Evolutionary conservation across 306 rosid genomes (phyloP).

Genomic region (Prinsepia uniflora): DNA sequence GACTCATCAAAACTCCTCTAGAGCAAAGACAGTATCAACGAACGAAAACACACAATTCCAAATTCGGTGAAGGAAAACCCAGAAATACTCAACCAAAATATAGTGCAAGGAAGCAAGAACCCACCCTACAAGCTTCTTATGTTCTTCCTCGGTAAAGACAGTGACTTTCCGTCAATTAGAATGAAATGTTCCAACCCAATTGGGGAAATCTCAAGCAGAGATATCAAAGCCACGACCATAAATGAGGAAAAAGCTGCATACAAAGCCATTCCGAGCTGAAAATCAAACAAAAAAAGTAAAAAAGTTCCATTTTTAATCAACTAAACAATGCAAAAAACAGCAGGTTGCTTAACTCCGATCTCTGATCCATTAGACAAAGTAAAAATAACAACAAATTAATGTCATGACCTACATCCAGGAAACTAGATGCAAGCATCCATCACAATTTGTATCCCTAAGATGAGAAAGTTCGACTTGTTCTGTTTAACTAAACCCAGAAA

Average conservation of each 20-base stretch:
- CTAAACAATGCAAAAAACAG: conserved; percentile 18
- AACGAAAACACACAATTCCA: conserved; percentile 18
- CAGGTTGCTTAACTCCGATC: neutral
- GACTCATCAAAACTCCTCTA: conserved; percentile 16
- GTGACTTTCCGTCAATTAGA: conserved; percentile 19
- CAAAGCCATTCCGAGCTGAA: conserved; percentile 27
- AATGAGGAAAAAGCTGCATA: conserved; percentile 31
- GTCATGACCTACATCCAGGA: conserved; percentile 16
- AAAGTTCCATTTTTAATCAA: conserved; percentile 6
- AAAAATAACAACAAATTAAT: conserved; percentile 14
- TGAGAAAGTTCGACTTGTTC: conserved; percentile 47
- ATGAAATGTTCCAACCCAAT: conserved; percentile 30
- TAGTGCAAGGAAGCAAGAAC: conserved; percentile 23
- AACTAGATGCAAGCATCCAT: conserved; percentile 24
- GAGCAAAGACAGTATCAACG: conserved; percentile 35
- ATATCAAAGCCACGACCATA: conserved; percentile 26
- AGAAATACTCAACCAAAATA: conserved; percentile 31
- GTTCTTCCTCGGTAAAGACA: conserved; percentile 27
- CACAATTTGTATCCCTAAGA: conserved; percentile 14
- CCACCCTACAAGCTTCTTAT: conserved; percentile 25
- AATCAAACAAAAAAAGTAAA: conserved; percentile 10
- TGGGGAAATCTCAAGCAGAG: conserved; percentile 25
- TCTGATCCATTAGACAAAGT: conserved; percentile 11
- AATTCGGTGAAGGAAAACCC: conserved; percentile 18
- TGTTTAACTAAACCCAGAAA: conserved; percentile 19